phyloP scores from a whole-genome alignment of 1,284 basidiomycete genomes.

The Cutaneotrichosporon daszewskae region DNA sequence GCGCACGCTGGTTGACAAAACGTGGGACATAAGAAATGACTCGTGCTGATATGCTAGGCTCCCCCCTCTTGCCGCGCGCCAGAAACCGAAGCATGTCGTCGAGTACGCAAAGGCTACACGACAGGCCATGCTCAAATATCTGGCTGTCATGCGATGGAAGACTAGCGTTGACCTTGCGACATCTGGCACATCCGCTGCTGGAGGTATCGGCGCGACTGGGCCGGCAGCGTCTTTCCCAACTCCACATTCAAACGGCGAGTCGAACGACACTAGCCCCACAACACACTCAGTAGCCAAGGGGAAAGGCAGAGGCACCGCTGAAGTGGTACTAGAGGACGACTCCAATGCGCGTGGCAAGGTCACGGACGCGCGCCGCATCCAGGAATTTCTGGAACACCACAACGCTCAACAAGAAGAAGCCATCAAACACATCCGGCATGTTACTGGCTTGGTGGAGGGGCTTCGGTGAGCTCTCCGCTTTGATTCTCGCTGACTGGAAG shows the following conservation, averaged over 20 bases:
- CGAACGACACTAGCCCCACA: conserved; percentile 31
- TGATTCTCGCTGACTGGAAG: conserved; percentile 9
- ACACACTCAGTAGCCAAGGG: too few species aligned
- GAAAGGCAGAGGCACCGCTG: conserved; percentile 4
- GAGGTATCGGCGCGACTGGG: too few species aligned
- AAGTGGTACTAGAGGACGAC: conserved; percentile 20
- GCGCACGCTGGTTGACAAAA: conserved; percentile 26
- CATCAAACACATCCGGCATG: conserved; percentile 33
- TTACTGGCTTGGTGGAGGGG: conserved; percentile 28
- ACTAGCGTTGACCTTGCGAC: conserved; percentile 31
- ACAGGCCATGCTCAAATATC: conserved; percentile 41
- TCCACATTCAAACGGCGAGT: conserved; percentile 35
- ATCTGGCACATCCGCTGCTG: neutral
- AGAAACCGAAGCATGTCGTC: conserved; percentile 38
- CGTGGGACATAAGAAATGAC: conserved; percentile 20
- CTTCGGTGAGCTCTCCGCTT: conserved; percentile 25
- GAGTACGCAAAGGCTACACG: conserved; percentile 39
- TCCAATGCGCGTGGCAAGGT: conserved; percentile 27
- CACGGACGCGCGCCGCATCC: conserved; percentile 39
- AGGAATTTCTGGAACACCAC: conserved; percentile 40
- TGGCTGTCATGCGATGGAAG: conserved; percentile 44
- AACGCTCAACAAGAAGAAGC: conserved; percentile 39
- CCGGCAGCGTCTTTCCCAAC: conserved; percentile 33
- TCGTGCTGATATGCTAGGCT: conserved; percentile 10
- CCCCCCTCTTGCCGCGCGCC: conserved; percentile 18